phyloP scores from a whole-genome alignment of 345 rosid genomes.

The Lumnitzera racemosa region DNA sequence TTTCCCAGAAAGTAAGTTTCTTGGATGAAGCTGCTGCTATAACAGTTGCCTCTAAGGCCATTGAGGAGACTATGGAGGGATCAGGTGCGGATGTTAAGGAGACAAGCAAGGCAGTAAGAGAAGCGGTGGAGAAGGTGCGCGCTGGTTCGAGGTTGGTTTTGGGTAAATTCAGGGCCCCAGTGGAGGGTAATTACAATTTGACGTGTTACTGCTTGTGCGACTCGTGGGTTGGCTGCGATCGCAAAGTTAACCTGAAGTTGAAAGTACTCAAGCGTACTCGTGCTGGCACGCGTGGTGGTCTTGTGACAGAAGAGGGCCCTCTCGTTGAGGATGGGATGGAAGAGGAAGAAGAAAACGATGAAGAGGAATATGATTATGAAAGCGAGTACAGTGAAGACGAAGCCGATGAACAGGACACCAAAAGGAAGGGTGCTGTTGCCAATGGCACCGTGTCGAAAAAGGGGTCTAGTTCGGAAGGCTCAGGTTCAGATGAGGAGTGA shows the following conservation, averaged over 20 bases:
- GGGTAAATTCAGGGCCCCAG: conserved; percentile 86
- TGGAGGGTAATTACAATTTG: conserved; percentile 82
- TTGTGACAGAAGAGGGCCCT: conserved; percentile 60
- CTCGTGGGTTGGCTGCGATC: conserved; percentile 95
- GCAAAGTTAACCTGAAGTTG: conserved; percentile 52
- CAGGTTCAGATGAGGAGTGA: conserved; percentile 73
- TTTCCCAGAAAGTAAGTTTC: conserved; percentile 87
- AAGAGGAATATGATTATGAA: conserved; percentile 86
- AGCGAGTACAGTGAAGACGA: conserved; percentile 95
- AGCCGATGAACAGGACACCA: conserved; percentile 55
- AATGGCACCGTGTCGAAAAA: conserved; percentile 43
- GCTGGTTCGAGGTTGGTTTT: conserved; percentile 76
- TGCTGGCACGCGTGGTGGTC: conserved; percentile 67
- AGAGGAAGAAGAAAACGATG: conserved; percentile 88
- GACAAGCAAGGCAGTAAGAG: conserved; percentile 53
- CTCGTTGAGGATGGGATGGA: conserved; percentile 75
- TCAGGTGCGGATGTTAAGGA: conserved; percentile 77
- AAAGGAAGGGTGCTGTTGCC: conserved; percentile 45
- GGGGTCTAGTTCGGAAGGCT: conserved; percentile 61
- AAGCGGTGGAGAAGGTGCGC: conserved; percentile 73
- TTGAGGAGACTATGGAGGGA: conserved; percentile 89
- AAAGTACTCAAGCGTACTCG: conserved; percentile 81
- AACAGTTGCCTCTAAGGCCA: conserved; percentile 78
- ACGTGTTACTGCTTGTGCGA: conserved; percentile 86
- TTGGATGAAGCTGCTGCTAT: conserved; percentile 84